phyloP scores from a whole-genome alignment of 1,139 yeast genomes.

The Candida sojae region DNA sequence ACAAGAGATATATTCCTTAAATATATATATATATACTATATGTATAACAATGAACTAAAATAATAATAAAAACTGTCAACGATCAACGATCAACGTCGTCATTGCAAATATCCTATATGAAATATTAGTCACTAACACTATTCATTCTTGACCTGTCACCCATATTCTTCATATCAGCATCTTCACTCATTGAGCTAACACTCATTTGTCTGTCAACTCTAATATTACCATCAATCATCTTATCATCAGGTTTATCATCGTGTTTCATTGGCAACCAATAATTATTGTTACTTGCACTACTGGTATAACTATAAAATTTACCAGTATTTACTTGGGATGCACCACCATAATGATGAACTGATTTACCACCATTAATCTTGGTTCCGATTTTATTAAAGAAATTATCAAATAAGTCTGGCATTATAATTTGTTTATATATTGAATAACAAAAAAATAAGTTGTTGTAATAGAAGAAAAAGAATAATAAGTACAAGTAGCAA shows the following conservation, averaged over 20 bases:
- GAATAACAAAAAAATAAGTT: background rate
- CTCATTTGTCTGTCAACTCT: constrained; percentile 8
- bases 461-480: background rate
- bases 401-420: constrained; percentile 49
- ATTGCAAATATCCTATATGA: background rate
- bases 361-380: constrained; percentile 37
- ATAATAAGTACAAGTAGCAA: background rate
- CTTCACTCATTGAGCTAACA: constrained; percentile 5
- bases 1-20: too few species aligned
- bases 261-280: constrained; percentile 38
- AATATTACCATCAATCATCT: background rate
- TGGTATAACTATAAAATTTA: constrained; percentile 37
- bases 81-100: background rate
- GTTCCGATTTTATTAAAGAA: constrained; percentile 34
- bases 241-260: background rate
- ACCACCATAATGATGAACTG: constrained; percentile 31
- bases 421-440: constrained; percentile 10
- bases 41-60: background rate
- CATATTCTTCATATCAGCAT: background rate
- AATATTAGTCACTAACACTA: constrained; percentile 10
- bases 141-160: constrained; percentile 10
- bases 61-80: background rate
- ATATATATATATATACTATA: background rate
- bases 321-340: constrained; percentile 42
- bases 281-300: constrained; percentile 37